Conservation (phyloP, 495 filamentous ascomycete species). For the Platismatia glauca region DNA sequence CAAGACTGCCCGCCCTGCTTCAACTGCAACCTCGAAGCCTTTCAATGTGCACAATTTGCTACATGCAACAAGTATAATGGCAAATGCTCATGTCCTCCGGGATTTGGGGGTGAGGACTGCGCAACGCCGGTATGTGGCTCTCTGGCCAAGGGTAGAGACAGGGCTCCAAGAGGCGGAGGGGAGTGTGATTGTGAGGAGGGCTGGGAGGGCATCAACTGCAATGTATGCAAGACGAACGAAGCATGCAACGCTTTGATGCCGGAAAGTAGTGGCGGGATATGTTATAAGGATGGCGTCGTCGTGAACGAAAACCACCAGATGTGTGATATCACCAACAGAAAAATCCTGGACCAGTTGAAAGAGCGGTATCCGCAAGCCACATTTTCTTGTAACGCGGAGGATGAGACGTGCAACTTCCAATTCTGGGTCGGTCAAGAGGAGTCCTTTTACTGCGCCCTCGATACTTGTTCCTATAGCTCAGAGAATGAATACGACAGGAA, state of each 20-base stretch:
- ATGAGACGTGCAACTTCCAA: conserved; percentile 79
- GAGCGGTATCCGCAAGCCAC: conserved; percentile 82
- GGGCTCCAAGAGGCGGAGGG: conserved; percentile 56
- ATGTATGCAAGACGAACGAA: conserved; percentile 75
- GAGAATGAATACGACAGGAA: conserved; percentile 64
- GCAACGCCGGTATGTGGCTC: conserved; percentile 80
- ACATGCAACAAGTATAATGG: conserved; percentile 78
- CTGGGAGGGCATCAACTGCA: conserved; percentile 98
- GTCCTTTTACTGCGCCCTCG: conserved; percentile 90
- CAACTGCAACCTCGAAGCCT: conserved; percentile 92
- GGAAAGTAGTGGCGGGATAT: conserved; percentile 66
- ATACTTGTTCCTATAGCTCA: conserved; percentile 65
- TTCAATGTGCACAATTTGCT: conserved; percentile 81
- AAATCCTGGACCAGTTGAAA: conserved; percentile 81
- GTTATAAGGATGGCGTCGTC: conserved; percentile 82
- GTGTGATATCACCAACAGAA: conserved; percentile 92
- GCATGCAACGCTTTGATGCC: conserved; percentile 84
- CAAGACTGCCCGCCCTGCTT: conserved; percentile 65
- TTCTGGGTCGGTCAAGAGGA: conserved; percentile 93
- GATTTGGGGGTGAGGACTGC: conserved; percentile 91
- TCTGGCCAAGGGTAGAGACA: conserved; percentile 66
- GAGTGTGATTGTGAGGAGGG: conserved; percentile 84
- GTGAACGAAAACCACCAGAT: conserved; percentile 94
- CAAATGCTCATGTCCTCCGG: conserved; percentile 82
- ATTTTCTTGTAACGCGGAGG: conserved; percentile 74